Conservation (phyloP, 108 stramenopile species). For the Skeletonema tropicum region DNA sequence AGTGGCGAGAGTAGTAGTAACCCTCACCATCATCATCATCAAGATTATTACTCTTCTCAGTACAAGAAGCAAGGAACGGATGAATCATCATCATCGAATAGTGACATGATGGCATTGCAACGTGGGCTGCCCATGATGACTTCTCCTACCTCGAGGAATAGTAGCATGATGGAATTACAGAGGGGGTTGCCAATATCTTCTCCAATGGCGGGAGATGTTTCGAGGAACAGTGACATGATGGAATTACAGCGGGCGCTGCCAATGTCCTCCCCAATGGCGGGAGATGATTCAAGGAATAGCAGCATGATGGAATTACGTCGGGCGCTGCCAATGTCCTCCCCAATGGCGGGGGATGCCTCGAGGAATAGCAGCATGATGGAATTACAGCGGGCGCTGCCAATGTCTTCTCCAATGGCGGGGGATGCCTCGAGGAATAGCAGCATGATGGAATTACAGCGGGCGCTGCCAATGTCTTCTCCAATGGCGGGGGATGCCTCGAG, state of each 20-base stretch:
- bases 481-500: neutral
- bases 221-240: neutral
- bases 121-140: neutral
- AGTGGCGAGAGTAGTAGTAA: neutral
- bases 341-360: too few relatives aligned
- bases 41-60: neutral
- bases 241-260: neutral
- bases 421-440: too few relatives aligned
- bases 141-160: neutral
- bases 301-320: neutral
- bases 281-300: too few relatives aligned
- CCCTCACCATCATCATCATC: neutral
- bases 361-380: too few relatives aligned
- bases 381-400: too few relatives aligned
- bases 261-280: neutral
- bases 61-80: neutral
- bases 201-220: neutral
- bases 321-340: neutral
- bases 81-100: neutral
- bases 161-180: neutral
- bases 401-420: too few relatives aligned
- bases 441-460: too few relatives aligned
- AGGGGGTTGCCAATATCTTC: neutral
- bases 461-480: too few relatives aligned
- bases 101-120: neutral